Percentiles rank a stretch among this genome's conserved stretches.
phyloP scores from a whole-genome alignment of 2,329 filamentous ascomycete genomes.

The Dothideomycetes sp. region DNA sequence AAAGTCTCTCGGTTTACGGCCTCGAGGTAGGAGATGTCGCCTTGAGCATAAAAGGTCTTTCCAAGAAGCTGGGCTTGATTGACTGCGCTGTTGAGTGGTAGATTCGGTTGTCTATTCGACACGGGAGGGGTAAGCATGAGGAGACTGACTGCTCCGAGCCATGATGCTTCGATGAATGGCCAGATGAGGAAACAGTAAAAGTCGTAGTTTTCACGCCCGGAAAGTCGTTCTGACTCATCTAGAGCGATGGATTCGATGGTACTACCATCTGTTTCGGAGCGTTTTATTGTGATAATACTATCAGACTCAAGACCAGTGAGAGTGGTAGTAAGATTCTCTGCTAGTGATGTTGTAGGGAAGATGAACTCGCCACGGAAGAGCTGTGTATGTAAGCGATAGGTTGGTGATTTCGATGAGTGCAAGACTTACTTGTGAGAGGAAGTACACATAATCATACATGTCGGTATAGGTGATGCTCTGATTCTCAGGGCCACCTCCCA shows the following conservation, averaged over 20 bases:
- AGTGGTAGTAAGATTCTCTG: constrained; percentile 71
- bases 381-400: constrained; percentile 35
- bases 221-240: constrained; percentile 62
- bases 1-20: constrained; percentile 97
- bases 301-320: constrained; percentile 69
- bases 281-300: constrained; percentile 60
- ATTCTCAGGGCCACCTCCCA: constrained; percentile 71
- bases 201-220: constrained; percentile 87
- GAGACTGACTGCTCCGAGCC: constrained; percentile 81
- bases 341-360: constrained; percentile 78
- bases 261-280: constrained; percentile 37
- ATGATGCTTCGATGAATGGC: constrained; percentile 93
- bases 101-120: constrained; percentile 43
- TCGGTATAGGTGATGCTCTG: constrained; percentile 70
- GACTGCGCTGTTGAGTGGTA: constrained; percentile 69
- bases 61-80: constrained; percentile 69
- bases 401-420: neutral
- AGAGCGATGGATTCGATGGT: constrained; percentile 62
- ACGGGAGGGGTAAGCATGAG: constrained; percentile 75
- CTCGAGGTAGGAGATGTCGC: constrained; percentile 93
- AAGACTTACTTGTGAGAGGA: constrained; percentile 58
- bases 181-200: constrained; percentile 99
- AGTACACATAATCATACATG: constrained; percentile 69
- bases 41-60: constrained; percentile 95
- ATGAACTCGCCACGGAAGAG: constrained; percentile 97